These are phyloP conservation scores for Scutellaria galericulata DNA, from an alignment of 257 asterid genomes.

Conservation along the genomic window DNA sequence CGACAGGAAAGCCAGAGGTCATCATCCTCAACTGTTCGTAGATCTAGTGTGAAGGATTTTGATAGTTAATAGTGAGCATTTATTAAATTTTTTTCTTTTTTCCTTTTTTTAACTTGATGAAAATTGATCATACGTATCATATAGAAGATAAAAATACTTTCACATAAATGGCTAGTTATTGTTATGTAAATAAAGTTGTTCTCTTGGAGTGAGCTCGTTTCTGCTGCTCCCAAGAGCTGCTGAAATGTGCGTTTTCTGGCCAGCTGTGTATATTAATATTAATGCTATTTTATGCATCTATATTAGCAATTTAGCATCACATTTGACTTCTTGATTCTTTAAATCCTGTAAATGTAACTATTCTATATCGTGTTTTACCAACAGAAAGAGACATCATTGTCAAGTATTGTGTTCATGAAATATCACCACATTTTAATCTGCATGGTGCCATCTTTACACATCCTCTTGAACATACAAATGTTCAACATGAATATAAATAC, in stretches of 20 bases:
- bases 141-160: slow-evolving; percentile 48
- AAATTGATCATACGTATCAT: slow-evolving; percentile 47
- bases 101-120: slow-evolving; percentile 28
- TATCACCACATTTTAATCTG: slow-evolving; percentile 4
- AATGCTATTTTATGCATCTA: neutral
- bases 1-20: slow-evolving; percentile 64
- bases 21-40: slow-evolving; percentile 55
- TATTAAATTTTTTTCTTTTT: slow-evolving; percentile 28
- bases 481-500: slow-evolving; percentile 19
- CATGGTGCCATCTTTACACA: slow-evolving; percentile 25
- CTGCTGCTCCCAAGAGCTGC: slow-evolving; percentile 27
- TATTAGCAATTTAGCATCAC: too few species aligned
- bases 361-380: neutral
- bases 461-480: slow-evolving; percentile 28
- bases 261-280: slow-evolving; percentile 18
- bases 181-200: slow-evolving; percentile 49
- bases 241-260: slow-evolving; percentile 15
- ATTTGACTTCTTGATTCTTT: neutral
- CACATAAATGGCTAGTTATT: slow-evolving; percentile 34
- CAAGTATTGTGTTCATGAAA: slow-evolving; percentile 15
- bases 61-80: slow-evolving; percentile 57
- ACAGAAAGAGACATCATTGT: neutral
- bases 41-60: slow-evolving; percentile 78
- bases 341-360: neutral
- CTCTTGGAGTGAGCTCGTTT: slow-evolving; percentile 29